Conservation (phyloP, 768 basidiomycete genomes). For the Mycena filopes region DNA sequence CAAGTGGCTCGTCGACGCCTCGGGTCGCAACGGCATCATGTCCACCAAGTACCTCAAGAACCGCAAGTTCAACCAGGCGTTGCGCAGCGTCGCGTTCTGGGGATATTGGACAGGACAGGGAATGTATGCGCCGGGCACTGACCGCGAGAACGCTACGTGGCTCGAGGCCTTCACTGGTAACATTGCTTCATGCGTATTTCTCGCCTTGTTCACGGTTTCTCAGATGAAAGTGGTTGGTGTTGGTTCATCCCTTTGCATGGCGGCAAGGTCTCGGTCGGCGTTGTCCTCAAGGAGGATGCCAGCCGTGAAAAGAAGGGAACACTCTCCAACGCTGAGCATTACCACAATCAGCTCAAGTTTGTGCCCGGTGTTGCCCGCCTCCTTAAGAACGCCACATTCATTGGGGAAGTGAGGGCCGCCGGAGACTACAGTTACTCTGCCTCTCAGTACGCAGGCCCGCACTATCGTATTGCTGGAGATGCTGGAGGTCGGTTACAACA, state of each 20-base stretch:
- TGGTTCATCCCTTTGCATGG: constrained; percentile 51
- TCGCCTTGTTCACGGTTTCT: too few relatives aligned
- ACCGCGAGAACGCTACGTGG: constrained; percentile 49
- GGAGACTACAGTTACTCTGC: constrained; percentile 49
- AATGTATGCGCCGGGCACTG: constrained; percentile 46
- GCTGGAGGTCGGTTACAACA: constrained; percentile 48
- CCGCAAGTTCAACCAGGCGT: constrained; percentile 54
- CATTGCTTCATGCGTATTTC: neutral
- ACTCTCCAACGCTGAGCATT: neutral
- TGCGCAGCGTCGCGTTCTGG: constrained; percentile 63
- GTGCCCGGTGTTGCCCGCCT: neutral
- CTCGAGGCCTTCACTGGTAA: constrained; percentile 57
- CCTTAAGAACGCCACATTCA: neutral
- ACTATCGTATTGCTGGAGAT: constrained; percentile 48
- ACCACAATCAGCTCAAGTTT: constrained; percentile 7
- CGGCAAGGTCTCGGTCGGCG: constrained; percentile 48
- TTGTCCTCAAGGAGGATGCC: constrained; percentile 46
- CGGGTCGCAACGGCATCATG: constrained; percentile 65
- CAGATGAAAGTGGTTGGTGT: constrained; percentile 53
- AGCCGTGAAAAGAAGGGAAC: constrained; percentile 36
- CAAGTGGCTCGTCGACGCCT: constrained; percentile 74
- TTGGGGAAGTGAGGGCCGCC: constrained; percentile 37
- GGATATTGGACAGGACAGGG: constrained; percentile 56
- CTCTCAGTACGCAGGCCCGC: constrained; percentile 40
- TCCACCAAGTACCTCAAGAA: constrained; percentile 59